These are phyloP conservation scores for Penicillium sp. DNA, from an alignment of 2,329 filamentous ascomycete species.

Conservation along the genomic window DNA sequence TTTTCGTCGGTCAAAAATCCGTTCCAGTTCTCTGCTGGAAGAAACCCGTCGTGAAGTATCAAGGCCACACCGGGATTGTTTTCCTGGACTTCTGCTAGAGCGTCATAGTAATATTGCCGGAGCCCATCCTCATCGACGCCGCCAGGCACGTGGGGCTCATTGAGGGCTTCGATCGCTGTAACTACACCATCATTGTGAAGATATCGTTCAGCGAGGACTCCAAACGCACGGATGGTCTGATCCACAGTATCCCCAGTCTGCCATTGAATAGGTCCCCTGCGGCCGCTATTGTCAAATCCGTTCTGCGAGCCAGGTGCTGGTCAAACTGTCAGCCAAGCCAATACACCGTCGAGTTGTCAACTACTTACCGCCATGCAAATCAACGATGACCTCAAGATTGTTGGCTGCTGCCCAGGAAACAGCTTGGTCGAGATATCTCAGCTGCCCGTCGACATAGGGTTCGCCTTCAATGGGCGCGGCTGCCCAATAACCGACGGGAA, in stretches of 20 bases:
- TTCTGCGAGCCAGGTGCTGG: conserved; percentile 66
- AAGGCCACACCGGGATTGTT: conserved; percentile 54
- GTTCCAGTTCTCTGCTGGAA: conserved; percentile 62
- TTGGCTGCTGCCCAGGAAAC: conserved; percentile 63
- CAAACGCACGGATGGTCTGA: conserved; percentile 58
- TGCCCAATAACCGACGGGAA: conserved; percentile 71
- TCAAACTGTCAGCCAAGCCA: conserved; percentile 11
- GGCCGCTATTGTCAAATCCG: conserved; percentile 70
- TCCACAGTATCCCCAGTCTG: conserved; percentile 41
- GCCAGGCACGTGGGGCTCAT: conserved; percentile 46
- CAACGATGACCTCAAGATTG: conserved; percentile 68
- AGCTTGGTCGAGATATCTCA: conserved; percentile 61
- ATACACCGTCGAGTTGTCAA: background rate
- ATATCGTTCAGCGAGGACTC: conserved; percentile 63
- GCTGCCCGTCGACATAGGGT: conserved; percentile 67
- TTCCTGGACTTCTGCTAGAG: conserved; percentile 53
- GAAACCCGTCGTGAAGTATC: conserved; percentile 59
- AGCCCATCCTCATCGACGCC: conserved; percentile 51
- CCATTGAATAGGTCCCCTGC: conserved; percentile 46
- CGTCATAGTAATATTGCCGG: conserved; percentile 61
- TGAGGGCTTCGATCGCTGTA: conserved; percentile 53
- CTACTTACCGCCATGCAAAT: conserved; percentile 67
- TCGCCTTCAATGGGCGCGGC: conserved; percentile 58
- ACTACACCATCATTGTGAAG: conserved; percentile 62
- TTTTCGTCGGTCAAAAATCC: conserved; percentile 60